Percentiles rank a stretch among this genome's conserved stretches.
Conservation (phyloP, 2,329 filamentous ascomycete species). For the Orbilia blumenaviensis region DNA sequence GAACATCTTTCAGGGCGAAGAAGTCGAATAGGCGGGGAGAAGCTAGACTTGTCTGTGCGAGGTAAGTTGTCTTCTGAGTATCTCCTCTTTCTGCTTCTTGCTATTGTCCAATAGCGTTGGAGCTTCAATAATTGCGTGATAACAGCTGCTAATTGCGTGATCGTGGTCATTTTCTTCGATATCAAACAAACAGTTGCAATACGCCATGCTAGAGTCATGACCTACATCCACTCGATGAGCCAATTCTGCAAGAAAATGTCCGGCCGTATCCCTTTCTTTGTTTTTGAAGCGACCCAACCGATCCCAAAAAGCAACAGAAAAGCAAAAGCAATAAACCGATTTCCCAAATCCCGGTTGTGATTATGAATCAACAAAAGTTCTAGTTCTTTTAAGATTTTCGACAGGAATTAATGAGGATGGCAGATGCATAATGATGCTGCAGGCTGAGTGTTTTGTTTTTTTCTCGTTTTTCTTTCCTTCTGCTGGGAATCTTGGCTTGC, state of each 20-base stretch:
- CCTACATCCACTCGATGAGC: conserved; percentile 37
- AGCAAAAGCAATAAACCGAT: background rate
- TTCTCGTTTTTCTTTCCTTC: background rate
- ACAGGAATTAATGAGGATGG: conserved; percentile 6
- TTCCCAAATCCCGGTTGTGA: background rate
- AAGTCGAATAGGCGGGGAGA: conserved; percentile 65
- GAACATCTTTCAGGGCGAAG: conserved; percentile 71
- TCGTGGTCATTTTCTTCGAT: background rate
- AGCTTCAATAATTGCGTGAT: conserved; percentile 7
- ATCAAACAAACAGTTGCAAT: conserved; percentile 29
- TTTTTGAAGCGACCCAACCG: background rate
- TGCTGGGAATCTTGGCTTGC: background rate
- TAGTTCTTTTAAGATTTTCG: background rate
- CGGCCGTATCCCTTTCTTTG: conserved; percentile 44
- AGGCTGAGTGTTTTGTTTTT: background rate
- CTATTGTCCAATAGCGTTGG: background rate
- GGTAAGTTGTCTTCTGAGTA: conserved; percentile 60
- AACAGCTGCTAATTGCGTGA: conserved; percentile 5
- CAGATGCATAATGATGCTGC: background rate
- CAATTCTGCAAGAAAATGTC: conserved; percentile 44
- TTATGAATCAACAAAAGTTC: conserved; percentile 22
- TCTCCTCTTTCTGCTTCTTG: background rate
- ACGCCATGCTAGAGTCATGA: conserved; percentile 53
- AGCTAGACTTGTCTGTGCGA: conserved; percentile 71
- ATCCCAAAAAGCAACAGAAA: background rate